phyloP scores from a whole-genome alignment of 2,329 filamentous ascomycete genomes.

The Fusarium brachygibbosum region DNA sequence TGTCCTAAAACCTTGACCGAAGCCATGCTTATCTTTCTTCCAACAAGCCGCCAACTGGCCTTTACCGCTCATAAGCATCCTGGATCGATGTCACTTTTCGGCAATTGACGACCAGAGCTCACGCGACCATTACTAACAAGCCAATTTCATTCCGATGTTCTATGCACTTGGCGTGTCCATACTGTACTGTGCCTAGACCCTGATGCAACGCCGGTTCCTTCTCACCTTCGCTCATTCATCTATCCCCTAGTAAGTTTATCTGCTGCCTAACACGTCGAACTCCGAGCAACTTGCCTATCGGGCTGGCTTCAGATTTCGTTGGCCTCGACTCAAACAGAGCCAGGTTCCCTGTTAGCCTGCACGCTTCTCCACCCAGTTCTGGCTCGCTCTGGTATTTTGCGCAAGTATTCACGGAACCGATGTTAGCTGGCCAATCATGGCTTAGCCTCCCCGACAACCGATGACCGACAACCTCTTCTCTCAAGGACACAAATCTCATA shows the following conservation, averaged over 20 bases:
- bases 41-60: slow-evolving; percentile 22
- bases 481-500: slow-evolving; percentile 30
- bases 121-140: slow-evolving; percentile 33
- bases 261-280: slow-evolving; percentile 21
- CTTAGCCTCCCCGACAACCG: slow-evolving; percentile 49
- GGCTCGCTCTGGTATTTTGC: slow-evolving; percentile 5
- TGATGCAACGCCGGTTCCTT: slow-evolving; percentile 22
- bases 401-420: slow-evolving; percentile 33
- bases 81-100: slow-evolving; percentile 16
- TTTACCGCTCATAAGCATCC: slow-evolving; percentile 34
- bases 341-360: slow-evolving; percentile 29
- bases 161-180: slow-evolving; percentile 29
- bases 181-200: slow-evolving; percentile 26
- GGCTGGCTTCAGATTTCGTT: slow-evolving; percentile 2
- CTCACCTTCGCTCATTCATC: slow-evolving; percentile 25
- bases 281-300: slow-evolving; percentile 24
- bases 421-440: slow-evolving; percentile 46
- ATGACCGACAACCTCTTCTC: slow-evolving; percentile 46
- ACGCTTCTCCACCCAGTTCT: slow-evolving; percentile 31
- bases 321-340: slow-evolving; percentile 33
- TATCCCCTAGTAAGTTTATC: slow-evolving; percentile 37
- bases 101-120: slow-evolving; percentile 25
- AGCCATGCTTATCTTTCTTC: slow-evolving; percentile 39
- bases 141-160: slow-evolving; percentile 23
- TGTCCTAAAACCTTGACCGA: slow-evolving; percentile 38